phyloP scores from a whole-genome alignment of 108 stramenopile genomes.

The Nannochloropsis gaditana region DNA sequence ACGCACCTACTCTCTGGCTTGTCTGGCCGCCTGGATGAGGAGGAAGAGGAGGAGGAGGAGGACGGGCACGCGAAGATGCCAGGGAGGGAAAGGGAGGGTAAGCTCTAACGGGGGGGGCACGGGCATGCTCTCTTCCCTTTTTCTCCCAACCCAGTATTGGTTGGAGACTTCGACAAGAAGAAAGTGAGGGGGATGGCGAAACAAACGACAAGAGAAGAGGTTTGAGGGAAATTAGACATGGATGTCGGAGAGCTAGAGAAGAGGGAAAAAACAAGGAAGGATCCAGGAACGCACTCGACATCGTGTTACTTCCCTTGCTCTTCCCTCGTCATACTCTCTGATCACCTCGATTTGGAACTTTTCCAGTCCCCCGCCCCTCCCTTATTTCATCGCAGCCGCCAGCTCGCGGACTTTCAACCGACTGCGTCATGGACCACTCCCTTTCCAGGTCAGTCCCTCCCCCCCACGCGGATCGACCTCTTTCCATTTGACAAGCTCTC shows the following conservation, averaged over 20 bases:
- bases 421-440: no score
- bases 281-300: no score
- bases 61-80: not conserved
- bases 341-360: no score
- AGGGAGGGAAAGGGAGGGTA: slow-evolving; percentile 2
- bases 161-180: not conserved
- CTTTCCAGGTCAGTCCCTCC: no score
- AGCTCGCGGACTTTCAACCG: no score
- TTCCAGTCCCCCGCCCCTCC: no score
- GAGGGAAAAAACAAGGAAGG: not conserved
- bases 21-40: not conserved
- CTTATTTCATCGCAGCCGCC: no score
- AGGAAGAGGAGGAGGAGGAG: not conserved
- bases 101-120: not conserved
- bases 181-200: not conserved
- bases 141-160: not conserved
- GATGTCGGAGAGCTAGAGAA: not conserved
- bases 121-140: not conserved
- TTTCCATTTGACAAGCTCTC: not conserved
- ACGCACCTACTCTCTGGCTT: not conserved
- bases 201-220: not conserved
- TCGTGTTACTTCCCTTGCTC: no score
- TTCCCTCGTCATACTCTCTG: no score
- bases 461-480: no score
- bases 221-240: not conserved